A percentile compares a stretch with the other conserved stretches of the same genome.
Evolutionary conservation across 169 alveolate species (phyloP).

Genomic region (Cytauxzoon felis): DNA sequence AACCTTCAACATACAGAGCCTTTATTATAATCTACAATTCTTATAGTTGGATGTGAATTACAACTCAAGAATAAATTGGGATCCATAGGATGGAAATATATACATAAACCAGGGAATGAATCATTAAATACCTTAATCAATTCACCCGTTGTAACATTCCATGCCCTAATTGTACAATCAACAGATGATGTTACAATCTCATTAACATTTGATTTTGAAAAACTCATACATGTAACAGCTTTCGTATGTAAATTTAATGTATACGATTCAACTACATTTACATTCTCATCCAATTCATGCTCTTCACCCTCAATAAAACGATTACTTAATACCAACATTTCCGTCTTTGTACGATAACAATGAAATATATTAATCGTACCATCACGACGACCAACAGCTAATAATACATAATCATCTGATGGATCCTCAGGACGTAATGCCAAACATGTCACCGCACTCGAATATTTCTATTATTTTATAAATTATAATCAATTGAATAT

Average conservation of each 20-base stretch:
- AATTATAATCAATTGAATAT: too few species aligned
- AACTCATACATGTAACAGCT: slow-evolving; percentile 73
- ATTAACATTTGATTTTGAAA: slow-evolving; percentile 62
- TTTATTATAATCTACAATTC: slow-evolving; percentile 76
- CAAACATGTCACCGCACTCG: slow-evolving; percentile 75
- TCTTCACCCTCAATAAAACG: background rate
- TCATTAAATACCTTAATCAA: slow-evolving; percentile 79
- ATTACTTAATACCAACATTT: slow-evolving; percentile 23
- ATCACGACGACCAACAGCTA: slow-evolving; percentile 81
- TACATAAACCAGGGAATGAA: slow-evolving; percentile 77
- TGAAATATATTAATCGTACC: slow-evolving; percentile 73
- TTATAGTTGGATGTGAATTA: slow-evolving; percentile 74
- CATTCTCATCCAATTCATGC: slow-evolving; percentile 35
- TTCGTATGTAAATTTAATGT: slow-evolving; percentile 63
- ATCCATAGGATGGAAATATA: slow-evolving; percentile 72
- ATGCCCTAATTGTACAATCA: slow-evolving; percentile 81
- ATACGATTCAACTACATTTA: slow-evolving; percentile 44
- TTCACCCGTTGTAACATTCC: slow-evolving; percentile 79
- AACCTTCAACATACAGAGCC: slow-evolving; percentile 56
- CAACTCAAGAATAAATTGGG: slow-evolving; percentile 76
- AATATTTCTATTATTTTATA: slow-evolving; percentile 63
- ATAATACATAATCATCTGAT: slow-evolving; percentile 66
- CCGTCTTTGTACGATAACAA: slow-evolving; percentile 64
- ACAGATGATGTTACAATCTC: slow-evolving; percentile 77
- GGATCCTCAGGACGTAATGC: slow-evolving; percentile 77